Percentiles rank a stretch among this genome's conserved stretches.
phyloP scores from a whole-genome alignment of 805 yeast species.

The Myxozyma monticola region DNA sequence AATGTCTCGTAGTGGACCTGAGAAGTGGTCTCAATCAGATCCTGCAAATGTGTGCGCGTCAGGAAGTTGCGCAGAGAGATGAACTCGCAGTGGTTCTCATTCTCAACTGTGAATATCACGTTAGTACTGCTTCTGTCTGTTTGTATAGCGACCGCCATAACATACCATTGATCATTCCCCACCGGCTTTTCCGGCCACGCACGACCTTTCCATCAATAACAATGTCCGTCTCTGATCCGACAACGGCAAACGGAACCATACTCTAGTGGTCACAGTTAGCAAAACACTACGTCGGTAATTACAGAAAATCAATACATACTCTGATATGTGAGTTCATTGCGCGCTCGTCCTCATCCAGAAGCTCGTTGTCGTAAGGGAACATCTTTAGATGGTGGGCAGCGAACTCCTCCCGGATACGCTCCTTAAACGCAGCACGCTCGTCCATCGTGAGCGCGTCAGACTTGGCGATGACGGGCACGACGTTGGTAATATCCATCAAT shows the following conservation, averaged over 20 bases:
- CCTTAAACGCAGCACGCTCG: constrained; percentile 80
- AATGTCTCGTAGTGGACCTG: constrained; percentile 86
- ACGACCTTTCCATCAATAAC: constrained; percentile 74
- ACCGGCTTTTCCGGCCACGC: constrained; percentile 87
- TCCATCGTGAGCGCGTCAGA: constrained; percentile 83
- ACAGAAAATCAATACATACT: constrained; percentile 74
- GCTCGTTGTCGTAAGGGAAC: constrained; percentile 70
- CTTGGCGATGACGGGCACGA: constrained; percentile 93
- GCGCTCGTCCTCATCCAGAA: constrained; percentile 46
- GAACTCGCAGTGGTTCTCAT: constrained; percentile 93
- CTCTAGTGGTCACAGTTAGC: constrained; percentile 2
- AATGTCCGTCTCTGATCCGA: constrained; percentile 82
- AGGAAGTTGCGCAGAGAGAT: constrained; percentile 90
- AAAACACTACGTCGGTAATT: constrained; percentile 36
- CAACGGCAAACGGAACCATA: constrained; percentile 83
- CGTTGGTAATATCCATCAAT: constrained; percentile 86
- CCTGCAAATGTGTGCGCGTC: constrained; percentile 93
- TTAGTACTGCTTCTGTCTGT: not conserved
- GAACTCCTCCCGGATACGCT: constrained; percentile 65
- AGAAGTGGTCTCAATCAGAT: constrained; percentile 89
- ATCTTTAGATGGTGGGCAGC: constrained; percentile 67
- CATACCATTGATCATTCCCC: constrained; percentile 76
- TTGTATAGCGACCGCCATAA: not conserved
- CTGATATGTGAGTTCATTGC: constrained; percentile 56
- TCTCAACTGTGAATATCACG: constrained; percentile 61